These are phyloP conservation scores for Lodderomyces metapsilosis DNA, from an alignment of 1,139 yeast species.

Conservation along the genomic window DNA sequence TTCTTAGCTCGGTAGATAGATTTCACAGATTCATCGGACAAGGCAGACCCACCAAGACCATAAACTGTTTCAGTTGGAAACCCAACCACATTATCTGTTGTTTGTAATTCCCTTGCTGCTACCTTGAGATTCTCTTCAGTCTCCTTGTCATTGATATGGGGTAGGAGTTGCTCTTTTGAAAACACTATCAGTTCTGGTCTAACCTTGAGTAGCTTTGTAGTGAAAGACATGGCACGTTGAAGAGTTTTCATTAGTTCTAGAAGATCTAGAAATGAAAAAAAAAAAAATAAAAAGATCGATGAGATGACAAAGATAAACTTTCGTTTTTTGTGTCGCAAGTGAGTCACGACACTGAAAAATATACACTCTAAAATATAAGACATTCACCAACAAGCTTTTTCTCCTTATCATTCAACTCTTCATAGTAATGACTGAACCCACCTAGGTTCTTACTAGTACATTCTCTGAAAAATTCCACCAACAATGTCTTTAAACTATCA, in stretches of 20 bases:
- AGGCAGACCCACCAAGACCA: constrained; percentile 89
- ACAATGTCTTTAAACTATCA: constrained; percentile 44
- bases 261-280: not conserved
- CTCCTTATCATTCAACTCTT: constrained; percentile 53
- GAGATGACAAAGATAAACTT: constrained; percentile 1
- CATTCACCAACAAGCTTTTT: constrained; percentile 53
- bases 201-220: constrained; percentile 35
- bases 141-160: constrained; percentile 47
- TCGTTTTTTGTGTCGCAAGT: not conserved
- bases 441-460: constrained; percentile 55
- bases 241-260: constrained; percentile 6
- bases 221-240: constrained; percentile 10
- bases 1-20: constrained; percentile 85
- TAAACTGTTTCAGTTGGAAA: constrained; percentile 98
- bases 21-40: constrained; percentile 67
- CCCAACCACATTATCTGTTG: constrained; percentile 66
- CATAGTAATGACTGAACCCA: constrained; percentile 55
- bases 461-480: constrained; percentile 63
- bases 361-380: constrained; percentile 22
- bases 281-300: not conserved
- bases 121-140: constrained; percentile 49
- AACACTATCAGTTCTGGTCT: constrained; percentile 29
- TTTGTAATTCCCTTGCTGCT: constrained; percentile 58
- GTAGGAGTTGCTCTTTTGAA: constrained; percentile 22
- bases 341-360: not conserved